Evolutionary conservation across 23 red algal genomes (phyloP).

Genomic region (Gracilaria gracilis): DNA sequence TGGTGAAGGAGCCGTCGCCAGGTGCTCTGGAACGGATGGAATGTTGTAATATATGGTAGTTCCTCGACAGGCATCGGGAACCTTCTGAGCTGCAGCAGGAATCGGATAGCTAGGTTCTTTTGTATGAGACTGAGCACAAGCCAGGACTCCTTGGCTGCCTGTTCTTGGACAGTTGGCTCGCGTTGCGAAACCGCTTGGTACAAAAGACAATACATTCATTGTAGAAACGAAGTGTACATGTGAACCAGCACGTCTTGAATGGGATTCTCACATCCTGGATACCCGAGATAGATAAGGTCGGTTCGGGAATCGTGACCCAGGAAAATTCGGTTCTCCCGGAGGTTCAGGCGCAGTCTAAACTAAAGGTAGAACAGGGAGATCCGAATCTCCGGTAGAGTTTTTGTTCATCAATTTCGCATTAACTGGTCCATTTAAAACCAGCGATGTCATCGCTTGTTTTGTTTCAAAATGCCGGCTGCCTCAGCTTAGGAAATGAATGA

Average conservation of each 20-base stretch:
- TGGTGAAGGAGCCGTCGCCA: neutral
- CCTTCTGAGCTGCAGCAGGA: neutral
- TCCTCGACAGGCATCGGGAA: slow-evolving; percentile 5
- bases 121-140: slow-evolving; percentile 22
- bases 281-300: neutral
- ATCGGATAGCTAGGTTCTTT: slow-evolving; percentile 33
- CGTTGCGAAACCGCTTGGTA: neutral
- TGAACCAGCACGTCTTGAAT: neutral
- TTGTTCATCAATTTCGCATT: slow-evolving; percentile 6
- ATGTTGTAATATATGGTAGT: slow-evolving; percentile 68
- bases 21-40: slow-evolving; percentile 45
- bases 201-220: slow-evolving; percentile 15
- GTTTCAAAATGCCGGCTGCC: neutral
- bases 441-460: too few species aligned
- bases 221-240: too few species aligned
- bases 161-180: too few species aligned
- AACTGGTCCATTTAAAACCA: neutral
- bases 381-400: neutral
- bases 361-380: neutral
- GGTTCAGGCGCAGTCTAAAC: too few species aligned
- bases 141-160: neutral
- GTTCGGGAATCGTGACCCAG: too few species aligned
- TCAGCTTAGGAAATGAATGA: neutral
- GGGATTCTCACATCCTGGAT: neutral
- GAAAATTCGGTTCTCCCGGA: too few species aligned